Conservation (phyloP, 345 rosid genomes). For the Eutrema japonicum region DNA sequence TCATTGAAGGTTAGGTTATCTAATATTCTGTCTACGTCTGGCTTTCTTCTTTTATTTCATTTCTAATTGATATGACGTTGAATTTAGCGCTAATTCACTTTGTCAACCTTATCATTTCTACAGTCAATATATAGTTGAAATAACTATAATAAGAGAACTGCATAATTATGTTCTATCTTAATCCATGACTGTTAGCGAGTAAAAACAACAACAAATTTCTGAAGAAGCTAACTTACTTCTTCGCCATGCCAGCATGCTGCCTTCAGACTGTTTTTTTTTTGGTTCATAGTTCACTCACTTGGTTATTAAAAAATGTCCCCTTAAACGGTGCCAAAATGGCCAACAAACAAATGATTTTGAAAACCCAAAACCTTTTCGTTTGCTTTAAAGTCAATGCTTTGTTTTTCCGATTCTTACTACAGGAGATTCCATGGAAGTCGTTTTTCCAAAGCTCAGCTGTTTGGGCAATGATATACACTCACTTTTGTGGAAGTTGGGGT, state of each 20-base stretch:
- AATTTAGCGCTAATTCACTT: constrained; percentile 5
- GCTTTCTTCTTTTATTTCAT: constrained; percentile 15
- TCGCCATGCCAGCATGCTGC: background rate
- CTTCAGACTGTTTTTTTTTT: background rate
- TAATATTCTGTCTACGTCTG: constrained; percentile 13
- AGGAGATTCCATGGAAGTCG: constrained; percentile 92
- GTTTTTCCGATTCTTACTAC: constrained; percentile 36
- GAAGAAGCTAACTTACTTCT: constrained; percentile 11
- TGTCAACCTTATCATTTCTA: constrained; percentile 3
- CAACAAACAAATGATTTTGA: constrained; percentile 13
- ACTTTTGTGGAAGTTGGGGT: constrained; percentile 99
- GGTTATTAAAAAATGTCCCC: constrained; percentile 11
- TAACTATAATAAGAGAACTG: constrained; percentile 6
- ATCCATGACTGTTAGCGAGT: constrained; percentile 9
- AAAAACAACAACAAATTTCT: background rate
- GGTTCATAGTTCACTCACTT: background rate
- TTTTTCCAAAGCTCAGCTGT: constrained; percentile 73
- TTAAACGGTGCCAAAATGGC: constrained; percentile 9
- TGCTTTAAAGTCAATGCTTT: constrained; percentile 13
- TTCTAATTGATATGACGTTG: background rate
- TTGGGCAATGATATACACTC: constrained; percentile 96
- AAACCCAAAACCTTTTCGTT: constrained; percentile 11
- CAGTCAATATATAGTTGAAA: constrained; percentile 11
- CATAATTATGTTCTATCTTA: constrained; percentile 17
- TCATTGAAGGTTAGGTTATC: constrained; percentile 60